Evolutionary conservation across 78 protist species (phyloP), one percentile per base, ranked within the genome.

Genomic region (Dictyostelium purpureum): DNA sequence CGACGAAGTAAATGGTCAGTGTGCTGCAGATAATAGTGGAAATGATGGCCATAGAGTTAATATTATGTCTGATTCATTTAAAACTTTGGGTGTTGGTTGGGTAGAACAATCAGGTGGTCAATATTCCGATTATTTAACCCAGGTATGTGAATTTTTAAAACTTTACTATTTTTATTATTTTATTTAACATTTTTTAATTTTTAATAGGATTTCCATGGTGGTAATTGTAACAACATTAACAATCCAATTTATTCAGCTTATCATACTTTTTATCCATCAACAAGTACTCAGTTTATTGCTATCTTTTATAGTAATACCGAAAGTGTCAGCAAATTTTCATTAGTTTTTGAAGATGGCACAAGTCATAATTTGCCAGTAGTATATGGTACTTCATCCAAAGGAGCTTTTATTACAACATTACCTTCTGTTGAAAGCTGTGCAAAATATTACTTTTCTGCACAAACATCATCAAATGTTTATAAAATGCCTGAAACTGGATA

Each of bases 401-500:
- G 61, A 6, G 81, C 56, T 5, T 75, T 31, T 12, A 21, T 38
- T 75, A 18, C 47, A 19, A 14, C 52, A 4, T 38, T 6, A 21
- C 3, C 42, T 0, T 75, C 28, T 21, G 56, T 33, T 21, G 66
- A 63, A 0, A 51, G 81, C n/a, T 26, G 21, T 24, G 2, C 28
- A 31, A 70, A 82, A 6, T 21, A 52, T 33, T 82, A 40, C 21
- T 52, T 24, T 38, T 73, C 43, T 2, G 31, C 16, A 6, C 28
- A 18, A 1, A 52, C 57, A 9, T 35, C 28, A 35, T 61, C 70
- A 6, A 33, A 42, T 16, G 54, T 26, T 0, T 69, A 70, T 31
- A 16, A 54, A 16, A 70, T 70, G 37, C 90, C 90, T 35, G 69
- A 54, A 14, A 67, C 78, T 26, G 90, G 90, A 19, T 82, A 45